Percentiles rank a stretch among this genome's conserved stretches.
Conservation (phyloP, 176 grass and related monocot genomes). For the Panicum miliaceum region DNA sequence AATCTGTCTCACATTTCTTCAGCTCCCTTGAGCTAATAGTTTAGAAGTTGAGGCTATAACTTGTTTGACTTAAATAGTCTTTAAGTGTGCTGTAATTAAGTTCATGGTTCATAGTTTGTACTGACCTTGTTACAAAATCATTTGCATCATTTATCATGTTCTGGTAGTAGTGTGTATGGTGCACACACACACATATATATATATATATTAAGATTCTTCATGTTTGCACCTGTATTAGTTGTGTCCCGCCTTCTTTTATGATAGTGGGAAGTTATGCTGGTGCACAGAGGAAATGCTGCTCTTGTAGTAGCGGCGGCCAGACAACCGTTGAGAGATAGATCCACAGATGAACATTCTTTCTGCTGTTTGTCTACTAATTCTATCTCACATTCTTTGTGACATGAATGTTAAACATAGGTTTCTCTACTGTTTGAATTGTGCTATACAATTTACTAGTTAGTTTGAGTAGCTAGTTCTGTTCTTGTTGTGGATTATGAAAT, state of each 20-base stretch:
- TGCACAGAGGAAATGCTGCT: slow-evolving; percentile 64
- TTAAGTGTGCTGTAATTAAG: not conserved
- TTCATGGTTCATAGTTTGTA: not conserved
- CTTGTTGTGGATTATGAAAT: not conserved
- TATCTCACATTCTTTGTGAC: slow-evolving; percentile 56
- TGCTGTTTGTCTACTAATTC: slow-evolving; percentile 80
- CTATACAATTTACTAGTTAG: no score
- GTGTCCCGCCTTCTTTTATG: slow-evolving; percentile 42
- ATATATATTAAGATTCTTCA: not conserved
- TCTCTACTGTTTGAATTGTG: not conserved
- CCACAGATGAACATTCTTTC: slow-evolving; percentile 61
- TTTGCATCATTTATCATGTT: not conserved
- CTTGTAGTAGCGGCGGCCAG: slow-evolving; percentile 65
- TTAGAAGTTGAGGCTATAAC: rapidly evolving
- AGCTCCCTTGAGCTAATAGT: not conserved
- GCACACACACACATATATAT: no score
- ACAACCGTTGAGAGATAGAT: slow-evolving; percentile 86
- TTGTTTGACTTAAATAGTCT: not conserved
- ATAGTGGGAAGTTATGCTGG: slow-evolving; percentile 38
- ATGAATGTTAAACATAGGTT: not conserved
- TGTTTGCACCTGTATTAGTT: slow-evolving; percentile 30
- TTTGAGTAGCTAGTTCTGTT: not conserved
- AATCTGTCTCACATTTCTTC: slow-evolving; percentile 71
- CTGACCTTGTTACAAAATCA: not conserved
- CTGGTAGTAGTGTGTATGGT: not conserved